Conservation (phyloP, 208 protist genomes). For the Naegleria lovaniensis region DNA sequence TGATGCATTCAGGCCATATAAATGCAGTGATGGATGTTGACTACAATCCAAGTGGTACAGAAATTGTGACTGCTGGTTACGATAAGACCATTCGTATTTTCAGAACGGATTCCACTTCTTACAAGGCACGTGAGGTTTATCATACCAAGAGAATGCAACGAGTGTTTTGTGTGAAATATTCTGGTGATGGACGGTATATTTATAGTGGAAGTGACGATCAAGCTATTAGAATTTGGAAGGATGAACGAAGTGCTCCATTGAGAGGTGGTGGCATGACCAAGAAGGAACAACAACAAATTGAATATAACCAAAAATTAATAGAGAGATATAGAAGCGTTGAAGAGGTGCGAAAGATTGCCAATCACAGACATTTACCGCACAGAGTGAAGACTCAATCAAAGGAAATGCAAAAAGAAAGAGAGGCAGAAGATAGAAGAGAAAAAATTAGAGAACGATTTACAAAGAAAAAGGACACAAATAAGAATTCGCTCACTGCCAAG, state of each 20-base stretch:
- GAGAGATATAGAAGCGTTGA: constrained; percentile 10
- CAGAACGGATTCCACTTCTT: constrained; percentile 33
- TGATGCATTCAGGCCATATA: constrained; percentile 57
- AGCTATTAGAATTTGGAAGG: constrained; percentile 67
- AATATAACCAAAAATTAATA: constrained; percentile 27
- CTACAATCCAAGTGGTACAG: constrained; percentile 64
- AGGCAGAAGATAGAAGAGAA: constrained; percentile 11
- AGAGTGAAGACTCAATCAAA: not conserved
- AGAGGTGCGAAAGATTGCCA: not conserved
- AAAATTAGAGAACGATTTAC: not conserved
- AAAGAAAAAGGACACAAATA: not conserved
- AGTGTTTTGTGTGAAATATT: constrained; percentile 52
- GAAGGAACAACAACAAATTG: constrained; percentile 1
- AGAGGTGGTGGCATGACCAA: not conserved
- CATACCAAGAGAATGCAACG: constrained; percentile 76
- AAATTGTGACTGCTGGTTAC: constrained; percentile 65
- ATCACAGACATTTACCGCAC: constrained; percentile 19
- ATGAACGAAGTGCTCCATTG: constrained; percentile 19
- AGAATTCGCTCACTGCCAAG: not conserved
- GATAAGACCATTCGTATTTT: constrained; percentile 67
- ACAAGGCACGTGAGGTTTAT: constrained; percentile 54
- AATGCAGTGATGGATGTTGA: constrained; percentile 63
- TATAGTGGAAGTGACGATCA: constrained; percentile 64
- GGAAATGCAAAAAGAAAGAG: not conserved
- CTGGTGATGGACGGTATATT: constrained; percentile 53